Base-by-base conservation (phyloP, 805 yeast species). In the Ogataea dorogensis region DNA sequence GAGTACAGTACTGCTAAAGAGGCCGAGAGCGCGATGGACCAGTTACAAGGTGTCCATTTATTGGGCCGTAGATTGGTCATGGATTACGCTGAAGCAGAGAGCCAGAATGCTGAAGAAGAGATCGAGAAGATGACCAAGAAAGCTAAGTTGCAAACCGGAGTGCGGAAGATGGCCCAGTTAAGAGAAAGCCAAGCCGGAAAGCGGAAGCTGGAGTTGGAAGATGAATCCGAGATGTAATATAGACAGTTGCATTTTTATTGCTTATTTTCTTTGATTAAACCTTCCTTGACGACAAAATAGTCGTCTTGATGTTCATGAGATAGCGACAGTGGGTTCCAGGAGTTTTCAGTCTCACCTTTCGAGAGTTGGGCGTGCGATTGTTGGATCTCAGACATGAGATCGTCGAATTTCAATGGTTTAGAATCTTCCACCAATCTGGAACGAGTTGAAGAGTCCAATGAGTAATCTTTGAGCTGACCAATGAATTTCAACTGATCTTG, bases 1-100 rank as follows among this genome's bases (percentile, higher is more conserved):
- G 98, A 93, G 64, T 93, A 84, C 57, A 68, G 84, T 8, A 67
- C 93, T 25, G 73, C 86, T 15, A 80, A 86, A 59, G 98, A 93
- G 62, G 97, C 98, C 1, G 95, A 84, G 58, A 78, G 71, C 56
- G 98, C 98, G 10, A 84, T 93, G 91, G 81, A 82, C 51, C 91
- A 89, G 58, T 73, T 93, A 46, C 84, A 81, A 58, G 98, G 98
- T 43, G 96, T 94, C 3, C 98, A 93, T 73, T 81, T 93, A 65
- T 73, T 93, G 33, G 98, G 98, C 21, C 83, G 98, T 67, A 75
- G 96, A 47, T 70, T 93, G 47, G 96, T 91, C 9, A 79, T 93
- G 81, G 94, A 91, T 58, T 89, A 75, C 54, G 98, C 98, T 11
- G 82, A 86, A 54, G 77, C 74, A 43, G 95, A 82, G 35, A 75